Evolutionary conservation across 305 asterid species (phyloP).

Genomic region (Withania somnifera): DNA sequence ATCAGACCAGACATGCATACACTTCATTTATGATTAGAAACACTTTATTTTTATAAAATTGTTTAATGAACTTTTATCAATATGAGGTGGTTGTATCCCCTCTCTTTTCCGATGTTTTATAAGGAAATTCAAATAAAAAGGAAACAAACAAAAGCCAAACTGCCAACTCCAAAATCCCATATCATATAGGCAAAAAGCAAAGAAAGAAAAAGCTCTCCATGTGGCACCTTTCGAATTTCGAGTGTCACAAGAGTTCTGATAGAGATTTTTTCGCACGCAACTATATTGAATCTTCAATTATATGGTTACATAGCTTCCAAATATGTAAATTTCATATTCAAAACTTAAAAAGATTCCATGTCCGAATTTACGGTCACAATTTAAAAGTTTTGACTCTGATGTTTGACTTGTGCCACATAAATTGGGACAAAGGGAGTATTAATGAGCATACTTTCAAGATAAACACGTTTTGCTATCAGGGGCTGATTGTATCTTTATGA

Average conservation of each 20-base stretch:
- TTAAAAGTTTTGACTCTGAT: not conserved
- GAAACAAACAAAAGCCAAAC: not conserved
- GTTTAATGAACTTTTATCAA: not conserved
- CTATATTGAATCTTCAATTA: not conserved
- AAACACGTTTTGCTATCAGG: not conserved
- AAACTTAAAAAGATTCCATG: not conserved
- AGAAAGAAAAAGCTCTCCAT: not conserved
- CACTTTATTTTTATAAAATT: not conserved
- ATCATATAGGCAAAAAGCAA: not conserved
- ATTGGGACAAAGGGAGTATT: not conserved
- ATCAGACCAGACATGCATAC: not conserved
- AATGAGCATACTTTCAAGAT: not conserved
- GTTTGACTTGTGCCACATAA: not conserved
- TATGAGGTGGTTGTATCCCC: not conserved
- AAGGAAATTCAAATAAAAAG: not conserved
- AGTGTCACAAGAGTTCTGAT: not conserved
- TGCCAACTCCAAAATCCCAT: not conserved
- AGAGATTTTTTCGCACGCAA: not conserved
- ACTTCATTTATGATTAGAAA: not conserved
- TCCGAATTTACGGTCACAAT: not conserved
- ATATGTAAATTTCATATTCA: not conserved
- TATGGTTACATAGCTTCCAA: not conserved
- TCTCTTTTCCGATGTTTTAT: not conserved
- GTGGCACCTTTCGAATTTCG: not conserved
- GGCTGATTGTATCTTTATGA: not conserved